Conservation (phyloP, 495 filamentous ascomycete species). For the Cercophora sp. region DNA sequence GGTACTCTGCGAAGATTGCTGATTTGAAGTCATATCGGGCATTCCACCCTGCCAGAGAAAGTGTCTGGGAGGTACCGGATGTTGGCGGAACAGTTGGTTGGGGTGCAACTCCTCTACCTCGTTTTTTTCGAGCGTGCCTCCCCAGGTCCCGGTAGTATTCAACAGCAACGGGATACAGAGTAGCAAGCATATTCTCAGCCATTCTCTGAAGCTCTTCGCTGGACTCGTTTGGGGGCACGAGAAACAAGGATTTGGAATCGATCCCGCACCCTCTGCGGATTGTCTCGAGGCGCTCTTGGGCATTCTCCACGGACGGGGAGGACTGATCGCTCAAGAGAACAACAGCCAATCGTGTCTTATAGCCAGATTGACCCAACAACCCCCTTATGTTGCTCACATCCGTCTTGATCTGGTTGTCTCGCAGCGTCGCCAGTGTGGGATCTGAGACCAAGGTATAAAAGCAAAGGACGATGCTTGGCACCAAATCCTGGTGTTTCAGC, state of each 20-base stretch:
- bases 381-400: constrained; percentile 75
- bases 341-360: constrained; percentile 70
- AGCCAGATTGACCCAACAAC: constrained; percentile 60
- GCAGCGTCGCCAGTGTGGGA: constrained; percentile 60
- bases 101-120: constrained; percentile 66
- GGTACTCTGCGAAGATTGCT: constrained; percentile 83
- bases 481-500: constrained; percentile 73
- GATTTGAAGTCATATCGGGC: constrained; percentile 91
- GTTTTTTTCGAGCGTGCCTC: constrained; percentile 82
- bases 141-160: constrained; percentile 91
- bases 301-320: constrained; percentile 51
- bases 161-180: constrained; percentile 59
- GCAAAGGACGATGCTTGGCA: constrained; percentile 76
- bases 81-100: constrained; percentile 81
- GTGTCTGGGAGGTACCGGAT: constrained; percentile 72
- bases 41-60: constrained; percentile 85
- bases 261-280: constrained; percentile 75
- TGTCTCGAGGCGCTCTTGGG: constrained; percentile 64
- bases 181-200: constrained; percentile 58
- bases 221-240: constrained; percentile 47
- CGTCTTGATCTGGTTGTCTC: constrained; percentile 83
- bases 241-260: constrained; percentile 70
- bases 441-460: constrained; percentile 70
- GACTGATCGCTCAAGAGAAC: constrained; percentile 71
- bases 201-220: constrained; percentile 57